Evolutionary conservation across 345 rosid genomes (phyloP), one percentile per base, ranked within the genome.

Genomic region (Mercurialis annua): DNA sequence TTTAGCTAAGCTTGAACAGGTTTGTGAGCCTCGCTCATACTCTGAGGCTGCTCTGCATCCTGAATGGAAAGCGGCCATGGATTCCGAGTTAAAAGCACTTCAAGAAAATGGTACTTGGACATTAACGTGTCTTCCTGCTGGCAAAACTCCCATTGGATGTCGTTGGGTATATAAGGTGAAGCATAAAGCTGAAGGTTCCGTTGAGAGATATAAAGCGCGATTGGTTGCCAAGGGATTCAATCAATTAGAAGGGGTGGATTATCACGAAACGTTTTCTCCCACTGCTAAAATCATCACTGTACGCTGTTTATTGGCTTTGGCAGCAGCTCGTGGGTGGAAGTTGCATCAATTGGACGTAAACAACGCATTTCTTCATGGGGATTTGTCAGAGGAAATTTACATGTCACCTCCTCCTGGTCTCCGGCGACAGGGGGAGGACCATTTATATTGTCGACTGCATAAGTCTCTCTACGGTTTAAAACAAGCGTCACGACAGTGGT

Each of bases 41-140:
- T 2, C 0, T 43, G 24, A 62, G 6, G 66, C 0, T 23, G 5
- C 38, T 44, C 44, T 53, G 9, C 31, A 38, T 4, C n/a, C 31
- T 2, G 17, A 60, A 2, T 36, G 50, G 65, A 18, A 60, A 60
- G 66, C 43, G 11, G 65, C 65, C 18, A 62, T 62, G 34, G 20
- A 43, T 40, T 40, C 51, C 24, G 36, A 43, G 2, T 62, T 43
- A n/a, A n/a, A n/a, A n/a, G n/a, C n/a, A n/a, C n/a, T n/a, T n/a
- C n/a, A n/a, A n/a, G n/a, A n/a, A n/a, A n/a, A n/a, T n/a, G 36
- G 33, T 2, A 0, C 65, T 62, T 62, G 17, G 27, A 33, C 8
- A 24, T 26, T 10, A 33, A 59, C 63, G 5, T 15, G 21, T 29
- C 63, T 59, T 34, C 0, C 23, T 59, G 44, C 21, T 0, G 9